These are phyloP conservation scores for Gliomastix tumulicola DNA, from an alignment of 2,329 filamentous ascomycete genomes.

Conservation along the genomic window DNA sequence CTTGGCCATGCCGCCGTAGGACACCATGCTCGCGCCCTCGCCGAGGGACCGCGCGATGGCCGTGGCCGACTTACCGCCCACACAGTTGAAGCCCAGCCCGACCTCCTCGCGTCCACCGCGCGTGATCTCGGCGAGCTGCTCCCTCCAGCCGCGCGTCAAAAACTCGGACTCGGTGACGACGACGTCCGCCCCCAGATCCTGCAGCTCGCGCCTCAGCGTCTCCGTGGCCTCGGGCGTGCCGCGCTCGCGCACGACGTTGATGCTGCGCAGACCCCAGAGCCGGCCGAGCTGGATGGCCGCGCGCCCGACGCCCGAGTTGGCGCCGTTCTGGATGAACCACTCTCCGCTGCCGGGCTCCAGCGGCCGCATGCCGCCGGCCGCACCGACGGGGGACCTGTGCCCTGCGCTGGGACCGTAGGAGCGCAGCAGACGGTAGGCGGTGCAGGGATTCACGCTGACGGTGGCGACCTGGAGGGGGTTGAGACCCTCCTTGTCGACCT, in stretches of 20 bases:
- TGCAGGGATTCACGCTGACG: constrained; percentile 87
- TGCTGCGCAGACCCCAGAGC: constrained; percentile 82
- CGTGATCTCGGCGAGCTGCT: constrained; percentile 58
- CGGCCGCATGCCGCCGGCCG: constrained; percentile 35
- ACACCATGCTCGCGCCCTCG: constrained; percentile 69
- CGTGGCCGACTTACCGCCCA: constrained; percentile 80
- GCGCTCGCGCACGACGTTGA: constrained; percentile 80
- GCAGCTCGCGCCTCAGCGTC: constrained; percentile 44
- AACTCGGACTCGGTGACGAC: constrained; percentile 52
- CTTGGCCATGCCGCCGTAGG: constrained; percentile 92
- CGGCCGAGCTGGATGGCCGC: constrained; percentile 82
- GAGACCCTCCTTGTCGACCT: constrained; percentile 65
- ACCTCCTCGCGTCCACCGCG: constrained; percentile 65
- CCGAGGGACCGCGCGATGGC: constrained; percentile 69
- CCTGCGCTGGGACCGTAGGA: constrained; percentile 57
- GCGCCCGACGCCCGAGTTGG: constrained; percentile 87
- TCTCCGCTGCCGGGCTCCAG: constrained; percentile 51
- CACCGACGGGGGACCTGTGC: too few species aligned
- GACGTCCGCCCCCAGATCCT: constrained; percentile 46
- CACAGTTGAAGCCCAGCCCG: constrained; percentile 81
- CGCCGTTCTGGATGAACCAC: constrained; percentile 97
- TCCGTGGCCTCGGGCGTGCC: constrained; percentile 57
- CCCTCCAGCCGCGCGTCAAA: constrained; percentile 51
- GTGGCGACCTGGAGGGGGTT: constrained; percentile 76
- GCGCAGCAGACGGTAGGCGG: constrained; percentile 86